phyloP scores from a whole-genome alignment of 108 stramenopile genomes.

The Conticribra weissflogii region DNA sequence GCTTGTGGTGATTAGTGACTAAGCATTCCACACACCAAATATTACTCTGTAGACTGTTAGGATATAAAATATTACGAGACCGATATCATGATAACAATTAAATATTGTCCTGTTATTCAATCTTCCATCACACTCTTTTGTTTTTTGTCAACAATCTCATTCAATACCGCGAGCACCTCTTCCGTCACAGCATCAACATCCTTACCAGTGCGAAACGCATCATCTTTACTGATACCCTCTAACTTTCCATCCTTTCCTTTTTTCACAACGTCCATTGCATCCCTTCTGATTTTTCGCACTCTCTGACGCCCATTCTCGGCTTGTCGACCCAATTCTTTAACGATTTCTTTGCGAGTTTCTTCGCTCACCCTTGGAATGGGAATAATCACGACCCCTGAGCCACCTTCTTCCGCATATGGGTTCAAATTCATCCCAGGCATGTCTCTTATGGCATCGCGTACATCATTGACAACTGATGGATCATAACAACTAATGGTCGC shows the following conservation, averaged over 20 bases:
- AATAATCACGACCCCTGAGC: constrained; percentile 67
- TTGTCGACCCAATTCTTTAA: constrained; percentile 66
- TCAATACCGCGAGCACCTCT: constrained; percentile 58
- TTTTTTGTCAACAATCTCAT: constrained; percentile 74
- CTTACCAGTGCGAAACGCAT: constrained; percentile 81
- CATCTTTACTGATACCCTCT: constrained; percentile 83
- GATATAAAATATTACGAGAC: background rate
- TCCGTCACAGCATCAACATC: constrained; percentile 82
- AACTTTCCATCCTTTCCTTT: constrained; percentile 84
- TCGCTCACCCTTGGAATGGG: constrained; percentile 77
- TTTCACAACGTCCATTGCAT: constrained; percentile 78
- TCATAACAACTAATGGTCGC: constrained; percentile 86
- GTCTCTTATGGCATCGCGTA: constrained; percentile 72
- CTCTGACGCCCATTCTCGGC: constrained; percentile 71
- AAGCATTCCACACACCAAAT: too few relatives aligned
- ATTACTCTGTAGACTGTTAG: too few relatives aligned
- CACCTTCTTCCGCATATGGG: constrained; percentile 83
- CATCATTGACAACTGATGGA: constrained; percentile 74
- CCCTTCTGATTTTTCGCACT: constrained; percentile 75
- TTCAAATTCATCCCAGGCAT: constrained; percentile 71
- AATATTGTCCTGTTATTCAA: background rate
- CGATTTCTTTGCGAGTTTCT: constrained; percentile 77
- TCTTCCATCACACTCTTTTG: constrained; percentile 79
- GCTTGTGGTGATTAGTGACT: too few relatives aligned
- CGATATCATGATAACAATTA: background rate